Evolutionary conservation across 2,329 filamentous ascomycete genomes (phyloP).

Genomic region (Monilinia aucupariae): DNA sequence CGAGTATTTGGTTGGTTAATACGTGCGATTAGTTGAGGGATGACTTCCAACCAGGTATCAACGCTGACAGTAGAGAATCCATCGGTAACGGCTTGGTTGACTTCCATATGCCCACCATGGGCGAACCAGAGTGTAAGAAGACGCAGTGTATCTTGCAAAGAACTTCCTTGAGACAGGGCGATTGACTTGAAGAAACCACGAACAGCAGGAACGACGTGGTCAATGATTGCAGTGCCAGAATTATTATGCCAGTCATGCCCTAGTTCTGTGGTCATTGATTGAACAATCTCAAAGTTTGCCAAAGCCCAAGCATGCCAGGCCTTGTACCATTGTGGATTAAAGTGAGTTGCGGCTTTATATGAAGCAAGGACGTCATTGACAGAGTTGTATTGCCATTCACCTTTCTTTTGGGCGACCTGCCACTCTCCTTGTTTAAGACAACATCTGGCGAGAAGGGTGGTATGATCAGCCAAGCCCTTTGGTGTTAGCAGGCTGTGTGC

Average conservation of each 20-base stretch:
- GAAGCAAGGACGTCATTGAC: conserved; percentile 86
- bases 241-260: conserved; percentile 39
- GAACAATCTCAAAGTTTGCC: conserved; percentile 97
- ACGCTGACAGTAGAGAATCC: conserved; percentile 89
- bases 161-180: conserved; percentile 82
- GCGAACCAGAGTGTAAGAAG: conserved; percentile 94
- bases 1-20: conserved; percentile 93
- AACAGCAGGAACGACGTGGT: conserved; percentile 91
- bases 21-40: conserved; percentile 91
- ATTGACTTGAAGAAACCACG: conserved; percentile 98
- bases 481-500: conserved; percentile 23
- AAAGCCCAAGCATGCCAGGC: conserved; percentile 99
- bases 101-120: conserved; percentile 81
- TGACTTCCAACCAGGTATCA: conserved; percentile 98
- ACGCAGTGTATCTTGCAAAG: conserved; percentile 88
- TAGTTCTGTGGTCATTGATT: conserved; percentile 51
- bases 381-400: conserved; percentile 82
- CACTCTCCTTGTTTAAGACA: conserved; percentile 96
- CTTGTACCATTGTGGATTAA: conserved; percentile 96
- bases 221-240: conserved; percentile 62
- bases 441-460: conserved; percentile 81
- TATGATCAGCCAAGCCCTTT: conserved; percentile 53
- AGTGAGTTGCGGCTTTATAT: conserved; percentile 86
- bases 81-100: conserved; percentile 82
- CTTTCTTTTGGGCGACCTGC: conserved; percentile 78